Conservation (phyloP, 2,329 filamentous ascomycete genomes). For the Arachnomyces sp. region DNA sequence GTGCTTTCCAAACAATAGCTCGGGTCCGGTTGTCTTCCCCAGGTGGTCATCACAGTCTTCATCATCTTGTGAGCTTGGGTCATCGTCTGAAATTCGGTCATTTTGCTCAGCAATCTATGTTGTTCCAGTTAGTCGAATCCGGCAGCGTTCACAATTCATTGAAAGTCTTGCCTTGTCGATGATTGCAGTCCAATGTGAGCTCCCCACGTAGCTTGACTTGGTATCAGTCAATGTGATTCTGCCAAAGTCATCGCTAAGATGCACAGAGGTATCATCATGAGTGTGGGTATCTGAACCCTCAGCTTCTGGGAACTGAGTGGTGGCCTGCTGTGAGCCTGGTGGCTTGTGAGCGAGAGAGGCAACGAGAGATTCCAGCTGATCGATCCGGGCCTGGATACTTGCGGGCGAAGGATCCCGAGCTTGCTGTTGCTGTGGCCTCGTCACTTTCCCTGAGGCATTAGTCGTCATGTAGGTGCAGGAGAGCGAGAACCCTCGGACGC, state of each 20-base stretch:
- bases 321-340: neutral
- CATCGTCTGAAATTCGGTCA: slow-evolving; percentile 1
- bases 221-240: slow-evolving; percentile 17
- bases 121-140: neutral
- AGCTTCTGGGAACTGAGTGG: neutral
- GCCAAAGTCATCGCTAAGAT: slow-evolving; percentile 3
- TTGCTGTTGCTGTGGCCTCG: neutral
- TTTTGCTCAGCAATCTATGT: neutral
- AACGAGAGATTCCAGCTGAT: slow-evolving; percentile 19
- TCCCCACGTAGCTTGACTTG: slow-evolving; percentile 23
- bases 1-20: slow-evolving; percentile 19
- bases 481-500: slow-evolving; percentile 1
- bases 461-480: slow-evolving; percentile 5
- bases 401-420: neutral
- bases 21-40: slow-evolving; percentile 1
- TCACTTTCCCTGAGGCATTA: neutral
- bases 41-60: no score
- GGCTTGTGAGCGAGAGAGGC: slow-evolving; percentile 12
- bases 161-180: slow-evolving; percentile 21
- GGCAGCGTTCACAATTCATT: slow-evolving; percentile 10
- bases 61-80: slow-evolving; percentile 7
- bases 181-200: slow-evolving; percentile 24
- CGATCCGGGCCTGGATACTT: slow-evolving; percentile 7
- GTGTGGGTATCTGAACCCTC: no score
- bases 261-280: no score